Evolutionary conservation across 2,329 filamentous ascomycete genomes (phyloP).

Genomic region (Penicillium sclerotiorum): DNA sequence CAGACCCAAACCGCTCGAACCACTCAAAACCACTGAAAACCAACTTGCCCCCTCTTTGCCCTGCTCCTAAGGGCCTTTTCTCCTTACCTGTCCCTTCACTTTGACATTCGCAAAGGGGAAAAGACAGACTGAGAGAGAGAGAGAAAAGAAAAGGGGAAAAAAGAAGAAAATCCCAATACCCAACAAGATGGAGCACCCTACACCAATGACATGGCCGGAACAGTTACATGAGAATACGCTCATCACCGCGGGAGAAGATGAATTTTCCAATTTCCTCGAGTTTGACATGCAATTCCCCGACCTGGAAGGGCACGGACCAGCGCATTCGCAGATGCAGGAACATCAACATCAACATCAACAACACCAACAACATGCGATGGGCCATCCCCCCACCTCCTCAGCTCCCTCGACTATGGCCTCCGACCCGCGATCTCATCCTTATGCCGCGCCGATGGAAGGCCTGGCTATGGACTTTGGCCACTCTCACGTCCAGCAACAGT

Average conservation of each 20-base stretch:
- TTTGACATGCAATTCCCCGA: constrained; percentile 52
- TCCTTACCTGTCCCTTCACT: not conserved
- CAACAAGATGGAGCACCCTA: constrained; percentile 44
- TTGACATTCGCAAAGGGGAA: not conserved
- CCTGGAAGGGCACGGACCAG: constrained; percentile 42
- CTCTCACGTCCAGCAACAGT: constrained; percentile 24
- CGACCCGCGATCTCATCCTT: constrained; percentile 28
- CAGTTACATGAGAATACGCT: constrained; percentile 43
- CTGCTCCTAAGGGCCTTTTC: not conserved
- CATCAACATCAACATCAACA: no score
- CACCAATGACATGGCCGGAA: constrained; percentile 44
- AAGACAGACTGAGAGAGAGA: not conserved
- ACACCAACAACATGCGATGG: constrained; percentile 34
- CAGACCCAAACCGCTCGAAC: not conserved
- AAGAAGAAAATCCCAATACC: no score
- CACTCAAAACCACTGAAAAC: not conserved
- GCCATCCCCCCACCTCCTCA: constrained; percentile 35
- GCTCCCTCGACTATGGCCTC: constrained; percentile 32
- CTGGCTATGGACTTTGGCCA: constrained; percentile 26
- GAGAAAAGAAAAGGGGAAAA: no score
- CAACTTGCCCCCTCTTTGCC: constrained; percentile 5
- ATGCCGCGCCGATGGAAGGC: constrained; percentile 37
- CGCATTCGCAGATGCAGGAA: constrained; percentile 38
- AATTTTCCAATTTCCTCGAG: constrained; percentile 54
- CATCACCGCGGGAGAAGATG: constrained; percentile 46